Percentiles rank a stretch among this genome's conserved stretches.
These are phyloP conservation scores for Conoideocrella luteorostrata DNA, from an alignment of 2,329 filamentous ascomycete species.

Conservation along the genomic window DNA sequence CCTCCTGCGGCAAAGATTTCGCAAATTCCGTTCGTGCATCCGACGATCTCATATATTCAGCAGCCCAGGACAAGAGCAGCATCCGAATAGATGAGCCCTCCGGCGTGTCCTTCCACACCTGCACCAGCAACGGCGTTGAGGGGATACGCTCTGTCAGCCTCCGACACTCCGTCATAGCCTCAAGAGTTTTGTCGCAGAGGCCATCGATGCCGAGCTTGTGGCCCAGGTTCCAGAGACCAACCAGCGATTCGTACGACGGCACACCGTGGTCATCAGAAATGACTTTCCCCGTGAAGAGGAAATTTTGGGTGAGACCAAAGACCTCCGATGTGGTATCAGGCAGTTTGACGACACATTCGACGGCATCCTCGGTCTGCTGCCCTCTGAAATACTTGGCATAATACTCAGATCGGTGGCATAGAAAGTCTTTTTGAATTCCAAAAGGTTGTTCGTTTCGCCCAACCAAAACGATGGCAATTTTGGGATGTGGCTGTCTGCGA, in stretches of 20 bases:
- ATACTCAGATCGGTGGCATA: conserved; percentile 44
- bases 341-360: conserved; percentile 46
- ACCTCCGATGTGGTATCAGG: conserved; percentile 41
- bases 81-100: conserved; percentile 53
- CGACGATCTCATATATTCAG: conserved; percentile 56
- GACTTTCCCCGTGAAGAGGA: conserved; percentile 45
- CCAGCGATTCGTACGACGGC: conserved; percentile 48
- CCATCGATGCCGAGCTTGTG: conserved; percentile 45
- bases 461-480: conserved; percentile 49
- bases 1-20: conserved; percentile 54
- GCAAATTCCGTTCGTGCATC: conserved; percentile 51
- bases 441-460: conserved; percentile 48
- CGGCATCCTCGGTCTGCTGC: conserved; percentile 24
- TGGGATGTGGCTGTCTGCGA: conserved; percentile 45
- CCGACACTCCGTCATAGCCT: conserved; percentile 51
- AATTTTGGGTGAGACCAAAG: conserved; percentile 50
- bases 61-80: conserved; percentile 55
- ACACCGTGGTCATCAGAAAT: conserved; percentile 34
- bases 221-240: conserved; percentile 52
- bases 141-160: conserved; percentile 49
- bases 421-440: conserved; percentile 52
- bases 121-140: conserved; percentile 50
- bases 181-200: conserved; percentile 49
- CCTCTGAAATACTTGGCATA: conserved; percentile 40
- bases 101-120: conserved; percentile 56